Conservation (phyloP, 202 grass and related monocot genomes). For the Bolboschoenoplectus hybrid region DNA sequence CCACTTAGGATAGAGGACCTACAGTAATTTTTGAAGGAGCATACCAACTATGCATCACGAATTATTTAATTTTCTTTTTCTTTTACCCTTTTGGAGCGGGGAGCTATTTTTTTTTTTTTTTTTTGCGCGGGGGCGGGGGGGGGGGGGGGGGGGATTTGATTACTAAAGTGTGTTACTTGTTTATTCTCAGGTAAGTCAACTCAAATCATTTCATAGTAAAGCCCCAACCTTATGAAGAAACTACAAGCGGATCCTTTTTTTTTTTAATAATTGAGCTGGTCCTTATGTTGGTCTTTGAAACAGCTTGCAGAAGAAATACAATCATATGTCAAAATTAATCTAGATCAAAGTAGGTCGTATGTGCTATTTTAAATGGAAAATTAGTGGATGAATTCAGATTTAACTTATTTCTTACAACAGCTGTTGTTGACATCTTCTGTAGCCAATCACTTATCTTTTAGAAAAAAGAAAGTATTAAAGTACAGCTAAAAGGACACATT, state of each 20-base stretch:
- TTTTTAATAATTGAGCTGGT: neutral
- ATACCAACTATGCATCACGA: neutral
- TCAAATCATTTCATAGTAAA: neutral
- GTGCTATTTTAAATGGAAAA: neutral
- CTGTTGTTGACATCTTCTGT: neutral
- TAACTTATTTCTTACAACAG: neutral
- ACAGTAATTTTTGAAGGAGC: neutral
- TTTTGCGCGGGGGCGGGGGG: no score
- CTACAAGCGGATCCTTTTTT: neutral
- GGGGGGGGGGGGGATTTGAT: neutral
- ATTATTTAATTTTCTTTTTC: neutral
- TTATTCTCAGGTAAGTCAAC: neutral
- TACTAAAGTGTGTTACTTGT: neutral
- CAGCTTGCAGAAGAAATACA: neutral
- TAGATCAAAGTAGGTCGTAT: neutral
- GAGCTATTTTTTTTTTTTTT: neutral
- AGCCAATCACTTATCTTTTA: neutral
- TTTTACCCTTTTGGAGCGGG: neutral
- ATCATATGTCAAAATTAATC: neutral
- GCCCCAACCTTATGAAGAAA: neutral
- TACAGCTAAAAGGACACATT: neutral
- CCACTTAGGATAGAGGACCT: conserved; percentile 79
- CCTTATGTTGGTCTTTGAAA: neutral
- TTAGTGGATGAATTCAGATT: neutral
- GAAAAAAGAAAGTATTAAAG: neutral